Base-by-base conservation (phyloP, 2,329 filamentous ascomycete species). In the Emergomyces pasteurianus region DNA sequence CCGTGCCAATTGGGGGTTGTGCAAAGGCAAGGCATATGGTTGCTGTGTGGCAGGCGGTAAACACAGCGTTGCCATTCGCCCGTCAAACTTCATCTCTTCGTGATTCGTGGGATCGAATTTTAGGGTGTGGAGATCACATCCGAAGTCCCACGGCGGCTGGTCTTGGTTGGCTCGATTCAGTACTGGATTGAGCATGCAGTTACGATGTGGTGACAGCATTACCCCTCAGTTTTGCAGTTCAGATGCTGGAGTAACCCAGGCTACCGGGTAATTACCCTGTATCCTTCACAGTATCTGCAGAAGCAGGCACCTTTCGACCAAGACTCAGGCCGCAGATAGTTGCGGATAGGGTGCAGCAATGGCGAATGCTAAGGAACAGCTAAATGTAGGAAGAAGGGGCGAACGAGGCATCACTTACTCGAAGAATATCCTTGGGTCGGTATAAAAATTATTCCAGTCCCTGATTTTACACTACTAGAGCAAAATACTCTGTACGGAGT, bases 261-360 rank as follows among this genome's bases (percentile, higher is more conserved):
- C 26, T 26, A 3, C 50, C 21, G 23, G 23, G 53, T 43, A 57
- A 57, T 57, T 46, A 21, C 54, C 21, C 3, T 46, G 54, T 57
- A 46, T 46, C 36, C 53, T 56, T 42, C 53, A 55, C 8, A n/a
- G 23, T 18, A 2, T 56, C 54, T 57, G 54, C 23, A 46, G 40
- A 57, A 57, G 38, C 54, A 57, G 54, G 54, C 38, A 57, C 54
- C 43, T 28, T 57, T 23, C 54, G 31, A 43, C 54, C 54, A 31
- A 57, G n/a, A 31, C 36, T 18, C 14, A 18, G 12, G 26, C 8
- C 40, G 54, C 21, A 57, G 54, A 57, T 38, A 14, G 38, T n/a
- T 23, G 34, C 14, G 8, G 21, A 55, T n/a, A 55, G 34, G 16
- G 18, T 34, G 16, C 52, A 42, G 14, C 2, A 38, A 38, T 38